phyloP scores from a whole-genome alignment of 208 protist genomes.

The Wallacemonas rigidus region DNA sequence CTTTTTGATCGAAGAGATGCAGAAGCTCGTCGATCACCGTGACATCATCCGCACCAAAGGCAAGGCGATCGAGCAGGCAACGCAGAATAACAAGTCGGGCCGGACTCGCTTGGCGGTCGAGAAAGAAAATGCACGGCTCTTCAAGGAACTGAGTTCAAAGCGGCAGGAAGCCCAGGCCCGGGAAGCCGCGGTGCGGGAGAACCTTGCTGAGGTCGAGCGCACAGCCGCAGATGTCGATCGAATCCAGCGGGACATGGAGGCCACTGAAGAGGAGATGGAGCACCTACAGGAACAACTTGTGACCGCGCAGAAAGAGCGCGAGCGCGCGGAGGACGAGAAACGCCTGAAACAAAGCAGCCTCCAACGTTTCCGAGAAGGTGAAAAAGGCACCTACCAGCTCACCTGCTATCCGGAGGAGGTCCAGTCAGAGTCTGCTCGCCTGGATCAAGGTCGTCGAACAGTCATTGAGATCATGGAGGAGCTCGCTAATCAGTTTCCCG shows the following conservation, averaged over 20 bases:
- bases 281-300: slow-evolving; percentile 63
- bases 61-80: slow-evolving; percentile 70
- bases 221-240: slow-evolving; percentile 75
- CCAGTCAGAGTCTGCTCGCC: slow-evolving; percentile 36
- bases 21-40: slow-evolving; percentile 92
- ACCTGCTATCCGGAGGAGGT: slow-evolving; percentile 69
- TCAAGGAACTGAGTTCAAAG: slow-evolving; percentile 88
- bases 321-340: slow-evolving; percentile 77
- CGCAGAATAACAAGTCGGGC: slow-evolving; percentile 60
- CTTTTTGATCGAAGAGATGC: slow-evolving; percentile 94
- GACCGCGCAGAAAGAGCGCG: slow-evolving; percentile 59
- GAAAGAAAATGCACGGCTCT: slow-evolving; percentile 86
- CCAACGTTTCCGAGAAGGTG: slow-evolving; percentile 81
- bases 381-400: slow-evolving; percentile 84
- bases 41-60: slow-evolving; percentile 94
- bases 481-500: slow-evolving; percentile 67
- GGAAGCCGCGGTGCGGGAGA: slow-evolving; percentile 81
- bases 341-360: slow-evolving; percentile 77
- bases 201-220: slow-evolving; percentile 77
- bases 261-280: slow-evolving; percentile 72
- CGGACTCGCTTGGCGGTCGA: slow-evolving; percentile 79
- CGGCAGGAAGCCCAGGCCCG: slow-evolving; percentile 84
- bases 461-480: slow-evolving; percentile 77
- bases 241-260: slow-evolving; percentile 69
- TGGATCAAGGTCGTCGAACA: slow-evolving; percentile 67